A percentile compares a stretch with the other conserved stretches of the same genome.
phyloP scores from a whole-genome alignment of 345 rosid genomes.

The Jatropha curcas region DNA sequence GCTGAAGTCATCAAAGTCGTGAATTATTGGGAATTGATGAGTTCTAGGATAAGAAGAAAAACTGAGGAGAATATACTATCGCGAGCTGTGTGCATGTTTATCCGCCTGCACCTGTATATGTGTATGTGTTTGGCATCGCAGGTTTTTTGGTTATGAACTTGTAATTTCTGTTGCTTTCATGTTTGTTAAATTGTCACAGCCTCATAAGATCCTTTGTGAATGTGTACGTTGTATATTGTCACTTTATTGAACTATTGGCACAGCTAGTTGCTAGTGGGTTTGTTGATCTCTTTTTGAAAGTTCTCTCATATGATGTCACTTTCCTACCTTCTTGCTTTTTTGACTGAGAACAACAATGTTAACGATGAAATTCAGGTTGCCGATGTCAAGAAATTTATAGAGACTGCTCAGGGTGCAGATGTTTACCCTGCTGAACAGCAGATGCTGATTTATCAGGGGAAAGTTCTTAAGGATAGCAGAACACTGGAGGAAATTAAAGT shows the following conservation, averaged over 20 bases:
- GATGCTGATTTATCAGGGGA: conserved; percentile 36
- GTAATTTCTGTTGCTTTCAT: background rate
- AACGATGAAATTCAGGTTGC: conserved; percentile 19
- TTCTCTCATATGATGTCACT: background rate
- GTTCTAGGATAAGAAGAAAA: no score
- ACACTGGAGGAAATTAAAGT: conserved; percentile 33
- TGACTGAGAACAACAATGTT: background rate
- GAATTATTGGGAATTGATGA: no score
- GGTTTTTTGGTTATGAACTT: background rate
- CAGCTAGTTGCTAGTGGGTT: background rate
- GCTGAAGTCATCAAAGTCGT: no score
- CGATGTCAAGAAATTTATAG: conserved; percentile 30
- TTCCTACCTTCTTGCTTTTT: background rate
- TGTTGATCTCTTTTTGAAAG: background rate
- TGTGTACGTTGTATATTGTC: background rate
- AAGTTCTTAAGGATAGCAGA: conserved; percentile 31
- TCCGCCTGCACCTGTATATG: no score
- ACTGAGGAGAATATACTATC: no score
- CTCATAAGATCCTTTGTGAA: no score
- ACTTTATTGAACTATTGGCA: background rate
- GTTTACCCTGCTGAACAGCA: conserved; percentile 30
- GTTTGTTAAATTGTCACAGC: background rate
- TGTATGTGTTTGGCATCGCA: no score
- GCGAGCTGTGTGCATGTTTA: no score
- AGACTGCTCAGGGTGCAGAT: conserved; percentile 26